Conservation (phyloP, 768 basidiomycete genomes). For the Leccinellum albellum region DNA sequence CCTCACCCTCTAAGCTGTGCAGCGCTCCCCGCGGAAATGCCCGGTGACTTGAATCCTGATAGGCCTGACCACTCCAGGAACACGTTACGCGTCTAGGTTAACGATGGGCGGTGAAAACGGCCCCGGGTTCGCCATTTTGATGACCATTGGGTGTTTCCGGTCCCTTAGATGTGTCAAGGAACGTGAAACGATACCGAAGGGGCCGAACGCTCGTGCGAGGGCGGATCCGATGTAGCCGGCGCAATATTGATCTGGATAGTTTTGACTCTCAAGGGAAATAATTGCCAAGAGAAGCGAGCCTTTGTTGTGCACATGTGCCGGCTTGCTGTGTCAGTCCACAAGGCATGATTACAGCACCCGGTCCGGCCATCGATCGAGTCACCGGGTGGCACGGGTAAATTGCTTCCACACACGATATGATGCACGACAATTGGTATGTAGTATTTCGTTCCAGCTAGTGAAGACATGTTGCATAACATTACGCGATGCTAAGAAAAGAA, state of each 20-base stretch:
- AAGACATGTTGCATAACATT: background rate
- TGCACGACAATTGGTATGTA: background rate
- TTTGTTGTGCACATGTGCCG: background rate
- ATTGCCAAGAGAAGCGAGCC: background rate
- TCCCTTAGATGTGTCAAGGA: background rate
- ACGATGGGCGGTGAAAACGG: background rate
- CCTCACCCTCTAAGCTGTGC: background rate
- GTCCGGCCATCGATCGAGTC: background rate
- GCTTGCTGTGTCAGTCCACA: background rate
- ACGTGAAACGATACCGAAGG: background rate
- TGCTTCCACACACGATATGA: background rate
- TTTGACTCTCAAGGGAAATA: background rate
- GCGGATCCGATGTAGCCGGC: background rate
- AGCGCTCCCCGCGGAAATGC: background rate
- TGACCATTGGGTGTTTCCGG: background rate
- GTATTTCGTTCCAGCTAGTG: background rate
- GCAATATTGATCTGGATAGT: background rate
- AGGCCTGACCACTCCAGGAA: background rate
- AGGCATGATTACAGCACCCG: background rate
- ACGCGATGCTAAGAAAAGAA: constrained; percentile 1
- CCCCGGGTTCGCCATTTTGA: background rate
- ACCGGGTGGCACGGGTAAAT: background rate
- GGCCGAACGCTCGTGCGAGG: background rate
- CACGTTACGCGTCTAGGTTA: background rate
- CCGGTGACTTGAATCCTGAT: background rate